A percentile compares a stretch with the other conserved stretches of the same genome.
Conservation (phyloP, 2,329 filamentous ascomycete genomes). For the Pseudopyrenochaeta lycopersici region DNA sequence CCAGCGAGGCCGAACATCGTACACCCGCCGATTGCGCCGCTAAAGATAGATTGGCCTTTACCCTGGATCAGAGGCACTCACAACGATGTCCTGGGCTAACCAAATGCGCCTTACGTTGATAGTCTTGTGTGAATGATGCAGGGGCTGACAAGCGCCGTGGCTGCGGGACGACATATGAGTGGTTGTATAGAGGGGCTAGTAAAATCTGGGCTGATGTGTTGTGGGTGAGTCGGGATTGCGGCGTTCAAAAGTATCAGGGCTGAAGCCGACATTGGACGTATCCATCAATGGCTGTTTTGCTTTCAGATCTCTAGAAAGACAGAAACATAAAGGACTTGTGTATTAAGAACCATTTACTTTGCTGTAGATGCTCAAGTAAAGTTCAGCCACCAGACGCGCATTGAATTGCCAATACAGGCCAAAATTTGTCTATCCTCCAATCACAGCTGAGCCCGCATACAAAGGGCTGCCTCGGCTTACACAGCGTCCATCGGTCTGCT, state of each 20-base stretch:
- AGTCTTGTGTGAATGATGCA: constrained; percentile 7
- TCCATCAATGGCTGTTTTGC: background rate
- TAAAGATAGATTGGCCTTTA: constrained; percentile 13
- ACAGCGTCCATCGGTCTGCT: background rate
- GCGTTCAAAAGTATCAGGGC: background rate
- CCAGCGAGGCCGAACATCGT: background rate
- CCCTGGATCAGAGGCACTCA: constrained; percentile 6
- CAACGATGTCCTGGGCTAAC: constrained; percentile 8
- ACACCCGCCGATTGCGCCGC: constrained; percentile 7
- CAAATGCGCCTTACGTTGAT: constrained; percentile 9
- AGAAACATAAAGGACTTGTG: background rate
- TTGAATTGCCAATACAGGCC: background rate
- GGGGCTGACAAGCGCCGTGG: constrained; percentile 21
- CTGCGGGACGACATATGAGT: constrained; percentile 3
- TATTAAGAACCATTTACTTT: background rate
- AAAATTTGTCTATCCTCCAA: background rate
- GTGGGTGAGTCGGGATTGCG: background rate
- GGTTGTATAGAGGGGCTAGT: background rate
- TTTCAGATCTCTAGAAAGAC: background rate
- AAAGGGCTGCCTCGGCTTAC: background rate
- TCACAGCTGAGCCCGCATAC: background rate
- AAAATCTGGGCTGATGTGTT: background rate
- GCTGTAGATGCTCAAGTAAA: background rate
- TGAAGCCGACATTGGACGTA: background rate
- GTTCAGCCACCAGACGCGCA: background rate